A percentile compares a stretch with the other conserved stretches of the same genome.
phyloP scores from a whole-genome alignment of 345 rosid genomes.

The Raphanus raphanistrum region DNA sequence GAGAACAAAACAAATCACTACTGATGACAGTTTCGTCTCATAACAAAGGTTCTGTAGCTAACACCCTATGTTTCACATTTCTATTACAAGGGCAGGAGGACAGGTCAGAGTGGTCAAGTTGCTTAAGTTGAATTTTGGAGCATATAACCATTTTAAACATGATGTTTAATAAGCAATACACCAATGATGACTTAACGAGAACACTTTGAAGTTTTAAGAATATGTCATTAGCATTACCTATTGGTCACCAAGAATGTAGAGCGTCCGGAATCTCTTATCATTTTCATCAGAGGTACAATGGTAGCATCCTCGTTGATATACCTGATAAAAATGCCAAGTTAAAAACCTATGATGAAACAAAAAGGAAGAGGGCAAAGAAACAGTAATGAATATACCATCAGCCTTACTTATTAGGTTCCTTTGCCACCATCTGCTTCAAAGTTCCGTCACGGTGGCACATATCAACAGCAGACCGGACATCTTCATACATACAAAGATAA shows the following conservation, averaged over 20 bases:
- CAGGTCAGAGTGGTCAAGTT: not conserved
- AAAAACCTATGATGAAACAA: not conserved
- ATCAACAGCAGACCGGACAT: slow-evolving; percentile 96
- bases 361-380: not conserved
- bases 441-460: slow-evolving; percentile 99
- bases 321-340: slow-evolving; percentile 42
- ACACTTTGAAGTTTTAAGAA: not conserved
- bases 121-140: not conserved
- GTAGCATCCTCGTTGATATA: slow-evolving; percentile 77
- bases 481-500: slow-evolving; percentile 80
- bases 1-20: not conserved
- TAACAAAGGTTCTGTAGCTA: not conserved
- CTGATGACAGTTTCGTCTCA: not conserved
- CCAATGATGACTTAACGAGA: not conserved
- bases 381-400: not conserved
- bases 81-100: not conserved
- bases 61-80: not conserved
- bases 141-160: not conserved
- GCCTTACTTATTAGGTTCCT: slow-evolving; percentile 65
- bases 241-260: slow-evolving; percentile 96
- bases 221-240: slow-evolving; percentile 46
- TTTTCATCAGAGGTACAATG: slow-evolving; percentile 80
- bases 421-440: slow-evolving; percentile 93
- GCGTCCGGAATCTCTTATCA: slow-evolving; percentile 92
- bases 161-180: not conserved